These are phyloP conservation scores for Tuber calosporum DNA, from an alignment of 495 filamentous ascomycete species.

Conservation along the genomic window DNA sequence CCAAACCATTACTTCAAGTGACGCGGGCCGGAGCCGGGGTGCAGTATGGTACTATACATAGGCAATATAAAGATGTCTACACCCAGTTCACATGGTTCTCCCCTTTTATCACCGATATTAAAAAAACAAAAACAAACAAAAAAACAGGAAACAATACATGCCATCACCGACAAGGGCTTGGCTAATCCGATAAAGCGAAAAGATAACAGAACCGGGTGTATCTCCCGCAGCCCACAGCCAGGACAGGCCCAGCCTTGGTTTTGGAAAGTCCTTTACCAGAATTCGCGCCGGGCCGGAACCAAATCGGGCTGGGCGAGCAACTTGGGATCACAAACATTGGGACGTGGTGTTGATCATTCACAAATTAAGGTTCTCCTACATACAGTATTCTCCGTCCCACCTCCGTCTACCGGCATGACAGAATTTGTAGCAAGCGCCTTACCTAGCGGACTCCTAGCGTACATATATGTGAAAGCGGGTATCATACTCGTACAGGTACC, in stretches of 20 bases:
- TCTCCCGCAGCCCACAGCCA: not conserved
- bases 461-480: not conserved
- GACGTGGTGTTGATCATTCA: not conserved
- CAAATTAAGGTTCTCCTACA: not conserved
- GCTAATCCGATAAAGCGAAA: not conserved
- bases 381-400: not conserved
- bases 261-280: not conserved
- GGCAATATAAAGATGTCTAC: not conserved
- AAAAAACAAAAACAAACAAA: no score
- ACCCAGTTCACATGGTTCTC: not conserved
- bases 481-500: no score
- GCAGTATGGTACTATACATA: not conserved
- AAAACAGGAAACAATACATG: no score
- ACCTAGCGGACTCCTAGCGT: not conserved
- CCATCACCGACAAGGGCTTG: not conserved
- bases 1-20: no score
- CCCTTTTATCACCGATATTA: not conserved
- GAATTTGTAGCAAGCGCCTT: not conserved
- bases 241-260: not conserved
- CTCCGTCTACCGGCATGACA: not conserved
- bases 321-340: not conserved
- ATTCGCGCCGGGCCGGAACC: not conserved
- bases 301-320: not conserved
- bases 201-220: not conserved
- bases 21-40: no score